Conservation (phyloP, 2,329 filamentous ascomycete species). For the Colletotrichum liaoningense region DNA sequence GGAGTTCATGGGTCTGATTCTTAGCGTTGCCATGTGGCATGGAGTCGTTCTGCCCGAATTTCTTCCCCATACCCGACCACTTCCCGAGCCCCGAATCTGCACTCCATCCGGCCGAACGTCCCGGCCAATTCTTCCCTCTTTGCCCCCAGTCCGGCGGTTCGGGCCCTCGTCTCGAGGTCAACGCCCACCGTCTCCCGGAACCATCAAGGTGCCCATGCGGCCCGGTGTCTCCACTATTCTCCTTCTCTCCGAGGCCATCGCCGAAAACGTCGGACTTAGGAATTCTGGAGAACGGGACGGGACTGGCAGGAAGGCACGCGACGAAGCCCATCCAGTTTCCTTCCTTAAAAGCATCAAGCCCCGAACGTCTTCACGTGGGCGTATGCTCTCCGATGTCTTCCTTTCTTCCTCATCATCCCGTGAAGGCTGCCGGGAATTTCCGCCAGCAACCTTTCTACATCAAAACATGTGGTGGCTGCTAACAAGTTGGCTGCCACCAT, state of each 20-base stretch:
- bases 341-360: not conserved
- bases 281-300: too few species aligned
- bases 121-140: not conserved
- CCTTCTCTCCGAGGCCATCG: slow-evolving; percentile 15
- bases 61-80: slow-evolving; percentile 13
- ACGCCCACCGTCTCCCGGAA: slow-evolving; percentile 6
- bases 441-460: not conserved
- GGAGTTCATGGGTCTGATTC: slow-evolving; percentile 1
- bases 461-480: slow-evolving; percentile 14
- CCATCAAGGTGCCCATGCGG: slow-evolving; percentile 3
- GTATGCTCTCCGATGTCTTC: not conserved
- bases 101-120: slow-evolving; percentile 20
- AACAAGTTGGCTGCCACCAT: not conserved
- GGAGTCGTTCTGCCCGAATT: slow-evolving; percentile 5
- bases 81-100: slow-evolving; percentile 20
- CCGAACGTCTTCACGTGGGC: not conserved
- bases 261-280: not conserved
- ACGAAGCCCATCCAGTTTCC: not conserved
- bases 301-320: not conserved
- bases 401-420: not conserved
- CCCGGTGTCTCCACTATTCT: slow-evolving; percentile 7
- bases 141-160: slow-evolving; percentile 1
- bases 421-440: not conserved
- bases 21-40: not conserved
- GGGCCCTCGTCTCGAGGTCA: slow-evolving; percentile 23